phyloP scores from a whole-genome alignment of 768 basidiomycete genomes.

The Rhizopogon roseolus region DNA sequence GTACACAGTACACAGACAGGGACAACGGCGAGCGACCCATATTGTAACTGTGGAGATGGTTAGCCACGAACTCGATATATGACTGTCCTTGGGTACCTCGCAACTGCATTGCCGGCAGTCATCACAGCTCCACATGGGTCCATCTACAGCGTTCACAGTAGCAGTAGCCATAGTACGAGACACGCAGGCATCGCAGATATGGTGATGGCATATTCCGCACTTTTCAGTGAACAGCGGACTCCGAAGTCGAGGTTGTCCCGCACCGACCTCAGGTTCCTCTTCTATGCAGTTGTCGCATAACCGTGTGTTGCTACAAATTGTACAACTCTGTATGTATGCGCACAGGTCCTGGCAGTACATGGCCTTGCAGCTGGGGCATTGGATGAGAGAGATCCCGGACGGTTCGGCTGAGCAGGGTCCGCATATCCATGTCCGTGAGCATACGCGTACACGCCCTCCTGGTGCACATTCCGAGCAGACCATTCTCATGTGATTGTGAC shows the following conservation, averaged over 20 bases:
- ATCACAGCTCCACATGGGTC: not conserved
- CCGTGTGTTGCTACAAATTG: not conserved
- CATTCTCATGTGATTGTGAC: not conserved
- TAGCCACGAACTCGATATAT: not conserved
- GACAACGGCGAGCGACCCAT: too few species aligned
- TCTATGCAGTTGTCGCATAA: not conserved
- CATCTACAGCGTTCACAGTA: not conserved
- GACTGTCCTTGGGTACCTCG: not conserved
- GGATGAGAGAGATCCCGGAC: not conserved
- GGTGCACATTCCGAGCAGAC: not conserved
- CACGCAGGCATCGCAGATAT: not conserved
- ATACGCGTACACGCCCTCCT: not conserved
- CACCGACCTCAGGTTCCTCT: not conserved
- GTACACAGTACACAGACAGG: not conserved
- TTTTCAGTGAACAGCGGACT: not conserved
- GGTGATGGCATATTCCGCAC: not conserved
- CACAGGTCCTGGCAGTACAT: not conserved
- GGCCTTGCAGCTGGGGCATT: not conserved
- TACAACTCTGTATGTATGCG: not conserved
- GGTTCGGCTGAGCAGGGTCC: not conserved
- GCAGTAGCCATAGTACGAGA: not conserved
- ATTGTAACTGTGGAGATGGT: not conserved
- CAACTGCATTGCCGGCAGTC: not conserved
- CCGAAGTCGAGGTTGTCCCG: not conserved
- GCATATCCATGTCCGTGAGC: constrained; percentile 1